phyloP scores from a whole-genome alignment of 2,329 filamentous ascomycete species.

The Didymella exigua region DNA sequence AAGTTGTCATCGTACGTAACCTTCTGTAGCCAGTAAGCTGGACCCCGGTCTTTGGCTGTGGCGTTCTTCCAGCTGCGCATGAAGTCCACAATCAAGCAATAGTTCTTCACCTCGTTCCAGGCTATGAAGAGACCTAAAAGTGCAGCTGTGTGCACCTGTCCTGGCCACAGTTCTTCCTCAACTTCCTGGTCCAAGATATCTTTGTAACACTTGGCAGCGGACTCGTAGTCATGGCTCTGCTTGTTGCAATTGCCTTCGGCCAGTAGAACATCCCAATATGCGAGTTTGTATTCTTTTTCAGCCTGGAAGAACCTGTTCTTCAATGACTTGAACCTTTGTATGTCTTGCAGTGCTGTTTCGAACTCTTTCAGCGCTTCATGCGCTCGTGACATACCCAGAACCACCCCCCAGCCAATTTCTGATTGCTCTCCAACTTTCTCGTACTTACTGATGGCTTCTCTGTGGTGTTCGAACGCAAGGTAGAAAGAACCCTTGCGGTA shows the following conservation, averaged over 20 bases:
- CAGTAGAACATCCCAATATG: background rate
- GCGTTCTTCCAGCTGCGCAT: constrained; percentile 1
- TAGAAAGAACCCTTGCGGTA: background rate
- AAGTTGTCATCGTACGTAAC: background rate
- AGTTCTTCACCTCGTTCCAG: background rate
- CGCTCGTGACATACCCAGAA: background rate
- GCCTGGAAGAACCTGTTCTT: background rate
- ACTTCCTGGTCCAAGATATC: background rate
- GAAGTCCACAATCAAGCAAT: background rate
- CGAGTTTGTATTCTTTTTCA: background rate
- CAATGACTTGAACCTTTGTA: background rate
- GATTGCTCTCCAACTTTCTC: background rate
- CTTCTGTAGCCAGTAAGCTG: background rate
- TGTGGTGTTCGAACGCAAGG: background rate
- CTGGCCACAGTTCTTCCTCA: background rate
- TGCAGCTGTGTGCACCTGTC: background rate
- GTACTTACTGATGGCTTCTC: background rate
- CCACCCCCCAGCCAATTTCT: background rate
- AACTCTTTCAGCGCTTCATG: background rate
- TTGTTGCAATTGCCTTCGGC: background rate
- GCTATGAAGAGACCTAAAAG: background rate
- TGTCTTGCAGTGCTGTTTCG: background rate
- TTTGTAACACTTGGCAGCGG: background rate
- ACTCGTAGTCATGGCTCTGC: background rate
- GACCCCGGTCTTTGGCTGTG: background rate